Conservation (phyloP, 164 flowering plant species). For the Brasenia schreberi region DNA sequence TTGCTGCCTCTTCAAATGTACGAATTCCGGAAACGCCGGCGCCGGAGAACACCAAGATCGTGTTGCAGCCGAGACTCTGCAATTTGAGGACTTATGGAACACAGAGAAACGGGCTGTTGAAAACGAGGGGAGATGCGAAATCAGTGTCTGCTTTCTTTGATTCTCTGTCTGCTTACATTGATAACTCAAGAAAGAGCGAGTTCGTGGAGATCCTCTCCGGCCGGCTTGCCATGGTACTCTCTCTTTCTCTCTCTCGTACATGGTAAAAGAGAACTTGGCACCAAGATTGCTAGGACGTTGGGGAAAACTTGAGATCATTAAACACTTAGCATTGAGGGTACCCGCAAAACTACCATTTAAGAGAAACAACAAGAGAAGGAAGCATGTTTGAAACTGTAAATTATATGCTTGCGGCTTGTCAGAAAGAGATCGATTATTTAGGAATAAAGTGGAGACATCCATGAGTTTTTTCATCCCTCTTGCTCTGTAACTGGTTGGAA, state of each 20-base stretch:
- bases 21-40: background rate
- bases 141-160: conserved; percentile 54
- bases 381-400: too few species aligned
- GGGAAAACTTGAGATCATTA: too few species aligned
- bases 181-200: conserved; percentile 70
- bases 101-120: conserved; percentile 26
- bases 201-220: conserved; percentile 83
- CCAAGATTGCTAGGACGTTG: too few species aligned
- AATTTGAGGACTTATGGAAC: conserved; percentile 67
- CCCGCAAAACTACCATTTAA: too few species aligned
- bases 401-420: too few species aligned
- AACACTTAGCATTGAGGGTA: too few species aligned
- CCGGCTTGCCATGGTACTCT: conserved; percentile 76
- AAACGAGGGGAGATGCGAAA: conserved; percentile 18
- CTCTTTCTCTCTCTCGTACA: background rate
- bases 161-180: conserved; percentile 67
- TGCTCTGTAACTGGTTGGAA: too few species aligned
- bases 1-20: background rate
- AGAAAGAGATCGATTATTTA: too few species aligned
- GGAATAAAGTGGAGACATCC: too few species aligned
- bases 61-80: conserved; percentile 73
- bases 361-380: too few species aligned
- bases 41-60: conserved; percentile 25
- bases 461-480: too few species aligned
- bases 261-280: background rate